These are phyloP conservation scores for Dactylellina parvicollis DNA, from an alignment of 2,329 filamentous ascomycete species.

Conservation along the genomic window DNA sequence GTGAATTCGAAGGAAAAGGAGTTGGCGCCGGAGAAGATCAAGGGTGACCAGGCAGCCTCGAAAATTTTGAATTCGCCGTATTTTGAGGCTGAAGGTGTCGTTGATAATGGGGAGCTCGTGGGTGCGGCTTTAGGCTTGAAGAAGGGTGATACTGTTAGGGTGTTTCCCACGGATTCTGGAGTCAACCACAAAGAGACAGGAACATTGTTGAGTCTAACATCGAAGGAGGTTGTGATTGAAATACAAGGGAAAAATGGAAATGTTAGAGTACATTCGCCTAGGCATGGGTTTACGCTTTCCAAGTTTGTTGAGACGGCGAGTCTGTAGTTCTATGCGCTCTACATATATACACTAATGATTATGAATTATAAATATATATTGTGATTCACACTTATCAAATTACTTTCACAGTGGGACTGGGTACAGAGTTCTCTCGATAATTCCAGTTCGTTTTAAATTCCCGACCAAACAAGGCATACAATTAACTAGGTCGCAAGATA, in stretches of 20 bases:
- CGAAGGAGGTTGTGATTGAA: conserved; percentile 70
- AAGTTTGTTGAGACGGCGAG: conserved; percentile 10
- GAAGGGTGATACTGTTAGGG: conserved; percentile 67
- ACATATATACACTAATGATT: background rate
- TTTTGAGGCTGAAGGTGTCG: conserved; percentile 64
- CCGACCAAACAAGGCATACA: too few relatives aligned
- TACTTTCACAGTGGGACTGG: too few relatives aligned
- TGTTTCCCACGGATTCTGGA: conserved; percentile 73
- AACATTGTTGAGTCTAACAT: conserved; percentile 66
- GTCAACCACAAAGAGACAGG: conserved; percentile 70
- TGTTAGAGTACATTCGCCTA: conserved; percentile 22
- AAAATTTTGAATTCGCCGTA: conserved; percentile 62
- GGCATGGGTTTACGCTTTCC: conserved; percentile 20
- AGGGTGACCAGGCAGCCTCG: conserved; percentile 67
- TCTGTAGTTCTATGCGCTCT: background rate
- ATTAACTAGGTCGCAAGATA: too few relatives aligned
- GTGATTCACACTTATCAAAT: too few relatives aligned
- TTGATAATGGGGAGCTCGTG: conserved; percentile 63
- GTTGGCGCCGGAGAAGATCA: conserved; percentile 63
- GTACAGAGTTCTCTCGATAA: too few relatives aligned
- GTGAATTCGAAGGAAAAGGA: conserved; percentile 63
- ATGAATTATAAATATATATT: background rate
- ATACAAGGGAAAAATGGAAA: conserved; percentile 57
- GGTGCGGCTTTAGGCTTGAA: conserved; percentile 67
- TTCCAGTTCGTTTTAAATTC: too few relatives aligned